Evolutionary conservation across 176 grass and related monocot species (phyloP).

Genomic region (Panicum miliaceum): DNA sequence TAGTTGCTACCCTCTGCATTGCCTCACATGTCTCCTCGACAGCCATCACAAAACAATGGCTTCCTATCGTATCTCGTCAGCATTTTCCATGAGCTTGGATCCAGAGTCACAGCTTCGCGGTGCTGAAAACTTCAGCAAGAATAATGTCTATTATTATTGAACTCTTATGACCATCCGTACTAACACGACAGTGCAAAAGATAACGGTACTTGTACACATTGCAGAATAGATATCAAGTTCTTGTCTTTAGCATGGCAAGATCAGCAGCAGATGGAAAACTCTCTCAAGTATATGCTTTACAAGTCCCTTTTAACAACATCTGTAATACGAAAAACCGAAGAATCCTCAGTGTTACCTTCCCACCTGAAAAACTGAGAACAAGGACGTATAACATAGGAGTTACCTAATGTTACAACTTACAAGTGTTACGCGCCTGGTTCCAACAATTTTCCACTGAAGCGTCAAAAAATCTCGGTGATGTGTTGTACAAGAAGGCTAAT

Average conservation of each 20-base stretch:
- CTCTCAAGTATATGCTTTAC: neutral
- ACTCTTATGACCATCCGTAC: neutral
- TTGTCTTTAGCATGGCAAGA: neutral
- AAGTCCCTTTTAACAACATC: neutral
- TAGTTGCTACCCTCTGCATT: too few relatives aligned
- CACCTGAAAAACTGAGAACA: neutral
- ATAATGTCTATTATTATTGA: neutral
- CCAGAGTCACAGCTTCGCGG: neutral
- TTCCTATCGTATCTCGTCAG: neutral
- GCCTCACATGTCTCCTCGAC: neutral
- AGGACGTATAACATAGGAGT: neutral
- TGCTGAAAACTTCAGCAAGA: neutral
- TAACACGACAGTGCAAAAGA: neutral
- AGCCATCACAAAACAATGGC: neutral
- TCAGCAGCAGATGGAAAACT: neutral
- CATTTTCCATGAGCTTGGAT: neutral
- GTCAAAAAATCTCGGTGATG: conserved; percentile 9
- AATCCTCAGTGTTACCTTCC: neutral
- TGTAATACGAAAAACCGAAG: neutral
- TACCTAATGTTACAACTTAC: neutral
- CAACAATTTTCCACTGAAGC: neutral
- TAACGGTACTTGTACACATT: neutral
- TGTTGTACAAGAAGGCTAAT: conserved; percentile 17
- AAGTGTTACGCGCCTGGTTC: neutral
- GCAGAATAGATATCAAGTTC: neutral